Evolutionary conservation across 179 eudicot genomes (phyloP), one percentile per base, ranked within the genome.

Genomic region (Beta corolliflora): DNA sequence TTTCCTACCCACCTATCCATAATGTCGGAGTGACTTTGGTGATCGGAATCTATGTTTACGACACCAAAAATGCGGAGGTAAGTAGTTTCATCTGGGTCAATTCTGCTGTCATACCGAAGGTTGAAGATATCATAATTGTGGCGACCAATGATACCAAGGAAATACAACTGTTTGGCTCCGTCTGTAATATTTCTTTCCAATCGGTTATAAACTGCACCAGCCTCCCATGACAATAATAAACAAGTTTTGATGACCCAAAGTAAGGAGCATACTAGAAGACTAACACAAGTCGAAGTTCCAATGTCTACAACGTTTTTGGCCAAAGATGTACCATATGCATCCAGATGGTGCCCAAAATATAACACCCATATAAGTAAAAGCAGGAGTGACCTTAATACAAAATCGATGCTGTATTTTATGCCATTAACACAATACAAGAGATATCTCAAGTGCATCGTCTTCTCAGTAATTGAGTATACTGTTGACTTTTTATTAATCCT

Each of bases 371-470:
- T 50, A 15, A 65, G 73, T 44, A 60, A 55, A n/a, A 60, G 53
- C 52, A 56, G 10, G 5, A 78, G 1, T 2, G 75, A 31, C 55
- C 21, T 68, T 5, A 55, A 36, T 48, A 31, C 1, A 19, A 68
- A 78, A 63, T 36, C 54, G 41, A 78, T 55, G 66, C 41, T 55
- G 19, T 29, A 5, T 29, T 69, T 68, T 18, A 68, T 16, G 31
- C 81, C 81, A 68, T 68, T 56, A 4, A 75, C 81, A 56, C 50
- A 78, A 78, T 78, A 78, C 15, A 78, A 41, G 5, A 78, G 12
- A 54, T 68, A 10, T 68, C 41, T 19, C 13, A 12, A 36, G 5
- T 8, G 9, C 18, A 78, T 0, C 1, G 31, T 5, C 2, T 53
- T 53, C 5, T 66, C 25, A 10, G 29, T 4, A 52, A 52, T 9